Evolutionary conservation across 2,329 filamentous ascomycete species (phyloP), one percentile per base, ranked within the genome.

Genomic region (Lasiodiplodia gonubiensis): DNA sequence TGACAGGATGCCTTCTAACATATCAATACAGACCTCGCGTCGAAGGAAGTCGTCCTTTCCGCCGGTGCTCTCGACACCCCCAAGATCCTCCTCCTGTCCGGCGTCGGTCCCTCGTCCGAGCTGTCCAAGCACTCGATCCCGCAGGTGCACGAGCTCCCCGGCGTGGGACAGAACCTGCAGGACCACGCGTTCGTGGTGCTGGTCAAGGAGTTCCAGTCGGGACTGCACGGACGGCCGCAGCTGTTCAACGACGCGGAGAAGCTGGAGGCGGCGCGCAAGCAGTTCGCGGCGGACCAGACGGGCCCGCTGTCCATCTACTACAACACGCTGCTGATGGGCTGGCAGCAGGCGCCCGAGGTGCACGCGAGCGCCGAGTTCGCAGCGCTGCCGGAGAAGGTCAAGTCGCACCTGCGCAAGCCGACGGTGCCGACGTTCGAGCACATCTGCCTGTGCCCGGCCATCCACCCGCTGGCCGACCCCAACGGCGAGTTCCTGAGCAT

Each of bases 401-500:
- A 85, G 70, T 73, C 76, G 0, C 84, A 81, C 68, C 73, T 90
- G 0, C 74, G 72, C 52, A 79, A 79, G 23, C 78, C 82, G 16
- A 86, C 84, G 0, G 80, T 89, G 2, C 88, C 88, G 0, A 82
- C 85, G 57, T 88, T 82, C 70, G 88, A 90, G 70, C 73, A 89
- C 18, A 66, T 83, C 10, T 82, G 79, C 1, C 64, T 55, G 16
- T 53, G 64, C 37, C 64, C 64, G 37, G 64, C 52, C 35, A 48
- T 66, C 37, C 64, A 66, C 64, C 51, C 64, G 12, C 23, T 37
- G 0, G 51, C 53, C 10, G 51, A 57, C 30, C 51, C 64, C 18
- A 57, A 66, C 27, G 82, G 85, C 67, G 73, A 70, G 12, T 79
- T 75, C 68, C 69, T 78, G 64, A 71, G 72, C 21, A 70, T 64